Conservation (phyloP, 768 basidiomycete species). For the Tricholoma bakamatsutake region DNA sequence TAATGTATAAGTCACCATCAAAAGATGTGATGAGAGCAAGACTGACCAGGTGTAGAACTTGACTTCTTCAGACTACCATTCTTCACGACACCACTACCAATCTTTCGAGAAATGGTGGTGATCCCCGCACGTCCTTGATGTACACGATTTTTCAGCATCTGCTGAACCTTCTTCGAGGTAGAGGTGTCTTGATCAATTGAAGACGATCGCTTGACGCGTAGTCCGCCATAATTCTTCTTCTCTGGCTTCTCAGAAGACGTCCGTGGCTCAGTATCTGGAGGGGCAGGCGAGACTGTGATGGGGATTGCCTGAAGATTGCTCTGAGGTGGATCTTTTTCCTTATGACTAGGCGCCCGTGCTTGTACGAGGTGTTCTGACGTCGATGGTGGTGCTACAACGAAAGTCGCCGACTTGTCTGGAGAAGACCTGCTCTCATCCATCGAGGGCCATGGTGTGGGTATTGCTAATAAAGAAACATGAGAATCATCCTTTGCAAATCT, state of each 20-base stretch:
- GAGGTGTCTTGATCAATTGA: constrained; percentile 42
- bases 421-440: constrained; percentile 11
- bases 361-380: constrained; percentile 1
- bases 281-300: constrained; percentile 61
- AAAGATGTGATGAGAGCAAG: not conserved
- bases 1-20: not conserved
- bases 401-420: constrained; percentile 7
- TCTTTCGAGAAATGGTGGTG: constrained; percentile 70
- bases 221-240: constrained; percentile 8
- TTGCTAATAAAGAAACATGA: not conserved
- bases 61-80: constrained; percentile 53
- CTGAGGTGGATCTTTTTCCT: constrained; percentile 4
- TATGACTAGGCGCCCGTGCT: not conserved
- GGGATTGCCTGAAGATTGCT: constrained; percentile 27
- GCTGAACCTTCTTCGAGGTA: constrained; percentile 68
- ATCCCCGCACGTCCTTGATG: constrained; percentile 70
- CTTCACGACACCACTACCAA: constrained; percentile 62
- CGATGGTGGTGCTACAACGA: not conserved
- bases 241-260: constrained; percentile 7
- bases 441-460: constrained; percentile 12
- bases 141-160: constrained; percentile 68
- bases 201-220: constrained; percentile 27
- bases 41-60: constrained; percentile 64
- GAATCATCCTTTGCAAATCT: not conserved
- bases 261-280: constrained; percentile 33